Base-by-base conservation (phyloP, 352 stramenopile genomes). In the Elongisporangium undulatum region DNA sequence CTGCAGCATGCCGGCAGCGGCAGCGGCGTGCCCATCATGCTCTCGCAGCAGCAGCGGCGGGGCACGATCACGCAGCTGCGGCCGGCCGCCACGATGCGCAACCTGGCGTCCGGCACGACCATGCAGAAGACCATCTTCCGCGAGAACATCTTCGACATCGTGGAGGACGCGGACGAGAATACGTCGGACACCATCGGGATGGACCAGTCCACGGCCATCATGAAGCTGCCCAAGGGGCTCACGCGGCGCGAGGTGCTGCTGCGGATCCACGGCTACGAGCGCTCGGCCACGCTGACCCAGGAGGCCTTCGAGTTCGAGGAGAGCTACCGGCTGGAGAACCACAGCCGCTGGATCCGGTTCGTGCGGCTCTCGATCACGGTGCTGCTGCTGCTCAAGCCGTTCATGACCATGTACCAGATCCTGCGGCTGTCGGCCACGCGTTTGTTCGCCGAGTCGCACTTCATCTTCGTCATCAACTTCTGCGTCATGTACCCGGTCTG, bases 381-480 rank as follows among this genome's bases (percentile, higher is more conserved):
- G 4, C 85, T 90, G 39, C 59, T 90, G 20, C 63, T 86, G 12
- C 52, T 87, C 22, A 93, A 93, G 55, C 81, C 82, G 0, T 89
- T 89, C 56, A 79, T 91, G 72, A 90, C 84, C 41, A 65, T 93
- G 34, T 93, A 90, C 67, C 76, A 88, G 64, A 84, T 69, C 8
- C 24, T 88, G 0, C 71, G 70, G 2, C 60, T 91, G 24, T 62
- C 75, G 8, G 75, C 67, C 0, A 57, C 61, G 19, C 76, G 84
- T 26, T 74, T 62, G 15, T 93, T 90, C 49, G 55, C 53, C 13
- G 68, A 85, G 58, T 82, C 72, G 24, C 64, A 80, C n/a, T 23
- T 93, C 23, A 88, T 93, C 52, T 91, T 91, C 56, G 48, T 87
- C 22, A 61, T 90, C 63, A 91, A 91, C 61, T 89, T 91, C 58